Evolutionary conservation across 2,329 filamentous ascomycete species (phyloP).

Genomic region (Penicillium sp.): DNA sequence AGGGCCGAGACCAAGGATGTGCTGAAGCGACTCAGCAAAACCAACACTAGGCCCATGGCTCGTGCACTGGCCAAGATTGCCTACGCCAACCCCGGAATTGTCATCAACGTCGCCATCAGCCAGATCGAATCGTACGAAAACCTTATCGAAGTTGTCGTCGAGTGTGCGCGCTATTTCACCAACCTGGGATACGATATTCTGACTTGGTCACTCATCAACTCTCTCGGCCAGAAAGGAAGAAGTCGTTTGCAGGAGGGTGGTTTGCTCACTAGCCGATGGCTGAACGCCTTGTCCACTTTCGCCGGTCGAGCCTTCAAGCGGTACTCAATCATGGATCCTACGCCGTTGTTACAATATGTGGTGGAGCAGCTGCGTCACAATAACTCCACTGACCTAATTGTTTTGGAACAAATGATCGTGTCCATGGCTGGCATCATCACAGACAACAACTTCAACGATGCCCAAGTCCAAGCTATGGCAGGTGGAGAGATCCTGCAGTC

Average conservation of each 20-base stretch:
- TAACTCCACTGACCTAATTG: conserved; percentile 85
- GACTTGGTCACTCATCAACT: conserved; percentile 83
- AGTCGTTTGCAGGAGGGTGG: conserved; percentile 60
- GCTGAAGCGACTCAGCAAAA: conserved; percentile 83
- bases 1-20: conserved; percentile 75
- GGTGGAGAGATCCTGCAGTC: conserved; percentile 75
- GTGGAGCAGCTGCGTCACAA: conserved; percentile 74
- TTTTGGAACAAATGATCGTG: conserved; percentile 82
- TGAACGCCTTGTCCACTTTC: conserved; percentile 84
- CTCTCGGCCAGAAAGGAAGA: conserved; percentile 55
- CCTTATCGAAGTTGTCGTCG: conserved; percentile 88
- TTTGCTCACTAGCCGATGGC: conserved; percentile 82
- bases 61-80: conserved; percentile 88
- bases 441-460: conserved; percentile 80
- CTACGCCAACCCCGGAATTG: conserved; percentile 81
- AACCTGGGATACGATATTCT: conserved; percentile 88
- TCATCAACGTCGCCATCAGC: conserved; percentile 81
- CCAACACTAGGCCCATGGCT: conserved; percentile 80
- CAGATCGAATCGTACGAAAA: conserved; percentile 95
- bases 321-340: conserved; percentile 76
- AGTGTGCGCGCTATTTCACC: conserved; percentile 91
- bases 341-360: conserved; percentile 84
- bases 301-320: conserved; percentile 84
- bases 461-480: conserved; percentile 81
- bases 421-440: conserved; percentile 93